These are phyloP conservation scores for Galeopsis tetrahit DNA, from an alignment of 257 asterid species.

Conservation along the genomic window DNA sequence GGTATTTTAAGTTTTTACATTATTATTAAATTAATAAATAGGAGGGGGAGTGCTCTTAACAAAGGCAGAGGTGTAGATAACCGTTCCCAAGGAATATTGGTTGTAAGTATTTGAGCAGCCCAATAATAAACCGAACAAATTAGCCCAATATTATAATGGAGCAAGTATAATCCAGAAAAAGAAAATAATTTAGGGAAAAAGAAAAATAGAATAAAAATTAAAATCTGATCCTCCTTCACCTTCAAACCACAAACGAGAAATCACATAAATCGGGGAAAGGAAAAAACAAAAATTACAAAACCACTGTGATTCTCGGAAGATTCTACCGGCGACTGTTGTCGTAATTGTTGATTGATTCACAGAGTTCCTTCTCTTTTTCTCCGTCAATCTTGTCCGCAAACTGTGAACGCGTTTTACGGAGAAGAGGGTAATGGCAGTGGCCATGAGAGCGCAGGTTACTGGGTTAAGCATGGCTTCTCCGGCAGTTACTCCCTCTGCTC, in stretches of 20 bases:
- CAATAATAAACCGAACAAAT: no score
- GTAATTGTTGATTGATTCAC: conserved; percentile 25
- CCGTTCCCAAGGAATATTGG: no score
- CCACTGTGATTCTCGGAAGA: conserved; percentile 23
- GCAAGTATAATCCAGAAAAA: no score
- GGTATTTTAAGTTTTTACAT: no score
- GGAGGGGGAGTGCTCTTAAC: no score
- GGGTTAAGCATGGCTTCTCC: conserved; percentile 60
- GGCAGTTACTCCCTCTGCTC: conserved; percentile 50
- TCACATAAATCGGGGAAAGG: not conserved
- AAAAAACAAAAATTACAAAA: not conserved
- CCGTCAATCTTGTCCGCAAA: not conserved
- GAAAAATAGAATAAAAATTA: not conserved
- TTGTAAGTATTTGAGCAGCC: no score
- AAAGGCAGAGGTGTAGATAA: no score
- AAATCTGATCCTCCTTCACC: conserved; percentile 38
- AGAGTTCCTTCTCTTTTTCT: conserved; percentile 17
- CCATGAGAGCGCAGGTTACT: conserved; percentile 59
- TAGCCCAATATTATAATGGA: no score
- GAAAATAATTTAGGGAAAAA: no score
- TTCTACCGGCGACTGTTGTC: conserved; percentile 2
- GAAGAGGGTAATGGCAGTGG: conserved; percentile 46
- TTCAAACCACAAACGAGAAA: conserved; percentile 35
- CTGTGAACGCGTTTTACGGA: not conserved
- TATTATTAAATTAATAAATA: no score